These are phyloP conservation scores for Geotrichum fermentans DNA, from an alignment of 1,139 yeast genomes.

Conservation along the genomic window DNA sequence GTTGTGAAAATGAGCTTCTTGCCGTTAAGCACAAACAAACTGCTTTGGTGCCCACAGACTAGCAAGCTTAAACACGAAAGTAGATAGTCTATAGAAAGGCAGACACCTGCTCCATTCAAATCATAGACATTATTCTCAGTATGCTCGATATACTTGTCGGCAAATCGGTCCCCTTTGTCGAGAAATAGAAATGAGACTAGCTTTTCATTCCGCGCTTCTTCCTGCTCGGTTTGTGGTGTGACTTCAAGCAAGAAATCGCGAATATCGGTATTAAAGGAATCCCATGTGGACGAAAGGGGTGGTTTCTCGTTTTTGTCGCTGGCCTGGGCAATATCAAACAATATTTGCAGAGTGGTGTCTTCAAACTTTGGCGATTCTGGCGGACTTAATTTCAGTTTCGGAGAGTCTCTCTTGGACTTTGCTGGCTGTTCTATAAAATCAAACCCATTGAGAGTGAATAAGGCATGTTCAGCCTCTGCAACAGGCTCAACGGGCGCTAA, in stretches of 20 bases:
- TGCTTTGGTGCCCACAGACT: constrained; percentile 18
- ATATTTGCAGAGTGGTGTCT: neutral
- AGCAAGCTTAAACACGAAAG: constrained; percentile 13
- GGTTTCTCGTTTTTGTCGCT: neutral
- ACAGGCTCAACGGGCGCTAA: neutral
- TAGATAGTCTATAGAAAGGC: constrained; percentile 9
- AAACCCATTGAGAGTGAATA: neutral
- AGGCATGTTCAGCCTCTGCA: neutral
- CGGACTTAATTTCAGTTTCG: neutral
- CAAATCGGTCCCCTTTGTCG: constrained; percentile 14
- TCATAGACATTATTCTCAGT: constrained; percentile 8
- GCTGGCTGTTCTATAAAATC: neutral
- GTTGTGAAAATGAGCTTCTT: constrained; percentile 11
- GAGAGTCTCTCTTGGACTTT: neutral
- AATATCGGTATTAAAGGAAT: constrained; percentile 8
- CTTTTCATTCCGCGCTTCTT: constrained; percentile 4
- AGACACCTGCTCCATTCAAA: constrained; percentile 6
- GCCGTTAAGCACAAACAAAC: constrained; percentile 13
- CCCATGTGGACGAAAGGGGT: constrained; percentile 5
- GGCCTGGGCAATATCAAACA: neutral
- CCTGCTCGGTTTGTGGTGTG: constrained; percentile 5
- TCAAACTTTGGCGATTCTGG: neutral
- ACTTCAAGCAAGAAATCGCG: constrained; percentile 4
- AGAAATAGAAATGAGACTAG: constrained; percentile 9
- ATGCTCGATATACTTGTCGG: constrained; percentile 14